Conservation (phyloP, 2,329 filamentous ascomycete species). For the Paecilomyces variotii region DNA sequence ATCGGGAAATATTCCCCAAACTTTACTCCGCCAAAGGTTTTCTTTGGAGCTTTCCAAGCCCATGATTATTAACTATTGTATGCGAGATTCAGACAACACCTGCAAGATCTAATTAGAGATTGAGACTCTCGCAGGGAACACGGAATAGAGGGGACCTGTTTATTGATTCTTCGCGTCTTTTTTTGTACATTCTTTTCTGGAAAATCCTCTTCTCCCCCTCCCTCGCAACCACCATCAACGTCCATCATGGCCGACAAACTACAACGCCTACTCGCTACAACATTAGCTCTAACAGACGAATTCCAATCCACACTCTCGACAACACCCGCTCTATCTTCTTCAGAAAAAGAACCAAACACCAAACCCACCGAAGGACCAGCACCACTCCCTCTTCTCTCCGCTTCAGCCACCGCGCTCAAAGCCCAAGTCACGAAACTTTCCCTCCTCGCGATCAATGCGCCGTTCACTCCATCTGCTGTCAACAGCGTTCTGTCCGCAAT, state of each 20-base stretch:
- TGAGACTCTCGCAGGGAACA: background rate
- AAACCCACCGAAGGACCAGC: conserved; percentile 13
- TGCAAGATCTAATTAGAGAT: background rate
- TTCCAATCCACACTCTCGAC: conserved; percentile 27
- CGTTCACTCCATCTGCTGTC: conserved; percentile 74
- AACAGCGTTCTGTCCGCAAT: conserved; percentile 63
- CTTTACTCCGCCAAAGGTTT: background rate
- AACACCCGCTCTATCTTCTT: conserved; percentile 10
- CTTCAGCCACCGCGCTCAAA: conserved; percentile 64
- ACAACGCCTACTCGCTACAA: conserved; percentile 21
- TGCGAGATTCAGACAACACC: background rate
- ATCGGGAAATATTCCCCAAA: conserved; percentile 2
- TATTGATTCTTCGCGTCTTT: no score
- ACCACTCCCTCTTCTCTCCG: conserved; percentile 59
- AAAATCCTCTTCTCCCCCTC: no score
- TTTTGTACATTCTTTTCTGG: no score
- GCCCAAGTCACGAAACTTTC: conserved; percentile 84
- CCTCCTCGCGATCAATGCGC: conserved; percentile 75
- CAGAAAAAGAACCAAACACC: background rate
- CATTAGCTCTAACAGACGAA: conserved; percentile 29
- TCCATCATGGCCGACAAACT: conserved; percentile 26
- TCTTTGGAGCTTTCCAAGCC: background rate
- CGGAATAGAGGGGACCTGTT: background rate
- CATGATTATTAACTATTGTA: no score
- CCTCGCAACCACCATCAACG: background rate